Evolutionary conservation across 768 basidiomycete genomes (phyloP), one percentile per base, ranked within the genome.

Genomic region (Ephemerocybe angulata): DNA sequence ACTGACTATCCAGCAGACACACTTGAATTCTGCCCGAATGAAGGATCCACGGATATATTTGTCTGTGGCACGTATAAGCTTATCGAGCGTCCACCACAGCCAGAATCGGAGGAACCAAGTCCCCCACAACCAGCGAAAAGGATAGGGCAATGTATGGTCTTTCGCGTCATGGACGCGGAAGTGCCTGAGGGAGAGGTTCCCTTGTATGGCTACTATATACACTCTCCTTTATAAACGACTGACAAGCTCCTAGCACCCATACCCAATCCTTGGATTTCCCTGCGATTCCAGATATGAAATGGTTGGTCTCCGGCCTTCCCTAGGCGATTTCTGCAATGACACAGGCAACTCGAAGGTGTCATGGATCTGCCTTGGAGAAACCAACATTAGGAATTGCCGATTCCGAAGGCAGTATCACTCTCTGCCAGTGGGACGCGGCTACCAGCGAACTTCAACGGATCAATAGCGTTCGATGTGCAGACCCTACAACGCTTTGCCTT

Each of bases 61-160:
- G 88, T 87, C 1, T 93, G 92, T 62, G 96, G 96, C 21, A 98
- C 96, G 0, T 99, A 99, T 72, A 85, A 91, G 61, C 78, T 98
- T 21, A 75, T 85, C 29, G 73, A 72, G 54, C 58, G 61, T 54
- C 51, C 54, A n/a, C 22, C 62, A 28, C 50, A 58, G 27, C 41
- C 38, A 50, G 40, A 54, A 27, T 50, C 48, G 35, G 37, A 56
- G 43, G 51, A 58, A n/a, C 37, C 48, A n/a, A 49, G 59, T 59
- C 37, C 54, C 50, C 46, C 52, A 57, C 15, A 46, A 55, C 37
- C 80, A 83, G 63, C 68, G 64, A 29, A 72, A 91, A 57, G 75
- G 70, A 25, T 42, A n/a, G 94, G 93, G 3, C 82, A 87, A 70
- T 89, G 93, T 62, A 74, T 92, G 1, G 76, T 93, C 17, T 87